Conservation (phyloP, 352 stramenopile species). For the Globisporangium irregulare region DNA sequence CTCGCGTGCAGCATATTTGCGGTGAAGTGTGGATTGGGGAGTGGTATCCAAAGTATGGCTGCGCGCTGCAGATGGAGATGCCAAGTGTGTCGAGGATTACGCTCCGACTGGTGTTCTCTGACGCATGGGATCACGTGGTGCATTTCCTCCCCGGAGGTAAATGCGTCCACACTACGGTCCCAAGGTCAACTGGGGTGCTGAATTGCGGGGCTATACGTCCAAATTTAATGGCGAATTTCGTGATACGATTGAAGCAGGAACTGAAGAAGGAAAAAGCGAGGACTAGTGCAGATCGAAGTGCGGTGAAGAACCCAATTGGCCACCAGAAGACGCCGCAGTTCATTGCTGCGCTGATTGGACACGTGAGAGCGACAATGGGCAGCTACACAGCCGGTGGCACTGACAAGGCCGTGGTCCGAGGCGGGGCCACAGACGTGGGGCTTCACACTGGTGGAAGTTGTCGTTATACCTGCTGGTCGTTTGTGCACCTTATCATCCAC, state of each 20-base stretch:
- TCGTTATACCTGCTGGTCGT: slow-evolving; percentile 52
- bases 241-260: slow-evolving; percentile 9
- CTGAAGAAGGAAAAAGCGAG: slow-evolving; percentile 25
- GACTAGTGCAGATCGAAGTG: slow-evolving; percentile 4
- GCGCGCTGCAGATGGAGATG: slow-evolving; percentile 24
- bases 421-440: slow-evolving; percentile 51
- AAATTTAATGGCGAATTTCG: slow-evolving; percentile 15
- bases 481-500: slow-evolving; percentile 36
- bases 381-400: background rate
- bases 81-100: slow-evolving; percentile 20
- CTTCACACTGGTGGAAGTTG: slow-evolving; percentile 39
- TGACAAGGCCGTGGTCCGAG: slow-evolving; percentile 7
- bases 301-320: slow-evolving; percentile 21
- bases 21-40: slow-evolving; percentile 8
- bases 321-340: slow-evolving; percentile 62
- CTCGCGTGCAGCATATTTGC: background rate
- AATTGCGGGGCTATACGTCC: slow-evolving; percentile 33
- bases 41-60: slow-evolving; percentile 4
- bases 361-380: slow-evolving; percentile 9
- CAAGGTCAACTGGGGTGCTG: slow-evolving; percentile 21
- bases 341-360: slow-evolving; percentile 29
- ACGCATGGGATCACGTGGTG: slow-evolving; percentile 36
- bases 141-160: slow-evolving; percentile 29
- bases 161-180: slow-evolving; percentile 36
- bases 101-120: slow-evolving; percentile 37